These are phyloP conservation scores for Nicotiana benthamiana DNA, from an alignment of 257 asterid species.

Conservation along the genomic window DNA sequence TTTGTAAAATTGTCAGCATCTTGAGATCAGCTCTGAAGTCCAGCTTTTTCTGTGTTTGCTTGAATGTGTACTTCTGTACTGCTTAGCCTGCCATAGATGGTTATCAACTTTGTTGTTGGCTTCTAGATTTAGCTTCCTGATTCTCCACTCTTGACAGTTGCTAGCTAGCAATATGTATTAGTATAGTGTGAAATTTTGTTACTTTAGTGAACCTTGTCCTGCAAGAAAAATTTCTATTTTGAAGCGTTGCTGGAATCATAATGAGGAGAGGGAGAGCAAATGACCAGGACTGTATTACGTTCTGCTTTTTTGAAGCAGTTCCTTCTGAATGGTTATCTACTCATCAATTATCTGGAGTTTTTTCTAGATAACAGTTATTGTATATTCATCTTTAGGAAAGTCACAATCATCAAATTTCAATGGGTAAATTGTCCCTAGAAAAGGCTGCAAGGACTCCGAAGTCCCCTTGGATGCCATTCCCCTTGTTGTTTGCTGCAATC, in stretches of 20 bases:
- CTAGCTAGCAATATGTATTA: background rate
- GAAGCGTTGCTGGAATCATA: background rate
- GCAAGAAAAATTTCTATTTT: background rate
- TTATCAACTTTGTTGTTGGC: background rate
- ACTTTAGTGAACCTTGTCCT: background rate
- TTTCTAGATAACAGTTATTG: background rate
- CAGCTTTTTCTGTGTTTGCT: background rate
- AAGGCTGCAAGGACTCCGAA: conserved; percentile 41
- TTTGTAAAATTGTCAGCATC: background rate
- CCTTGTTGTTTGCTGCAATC: conserved; percentile 63
- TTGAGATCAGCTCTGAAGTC: background rate
- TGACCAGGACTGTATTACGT: background rate
- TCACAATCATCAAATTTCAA: conserved; percentile 20
- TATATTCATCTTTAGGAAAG: conserved; percentile 25
- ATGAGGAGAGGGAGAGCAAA: background rate
- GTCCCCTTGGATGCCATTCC: conserved; percentile 78
- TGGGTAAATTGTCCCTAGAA: conserved; percentile 16
- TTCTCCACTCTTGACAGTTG: background rate
- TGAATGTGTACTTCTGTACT: background rate
- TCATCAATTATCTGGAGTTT: conserved; percentile 2
- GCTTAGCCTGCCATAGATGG: background rate
- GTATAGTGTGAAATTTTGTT: background rate
- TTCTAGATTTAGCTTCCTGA: background rate
- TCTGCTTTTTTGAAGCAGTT: background rate
- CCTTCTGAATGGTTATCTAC: background rate